Percentiles rank a stretch among this genome's conserved stretches.
Conservation (phyloP, 768 basidiomycete species). For the Bullera alba region DNA sequence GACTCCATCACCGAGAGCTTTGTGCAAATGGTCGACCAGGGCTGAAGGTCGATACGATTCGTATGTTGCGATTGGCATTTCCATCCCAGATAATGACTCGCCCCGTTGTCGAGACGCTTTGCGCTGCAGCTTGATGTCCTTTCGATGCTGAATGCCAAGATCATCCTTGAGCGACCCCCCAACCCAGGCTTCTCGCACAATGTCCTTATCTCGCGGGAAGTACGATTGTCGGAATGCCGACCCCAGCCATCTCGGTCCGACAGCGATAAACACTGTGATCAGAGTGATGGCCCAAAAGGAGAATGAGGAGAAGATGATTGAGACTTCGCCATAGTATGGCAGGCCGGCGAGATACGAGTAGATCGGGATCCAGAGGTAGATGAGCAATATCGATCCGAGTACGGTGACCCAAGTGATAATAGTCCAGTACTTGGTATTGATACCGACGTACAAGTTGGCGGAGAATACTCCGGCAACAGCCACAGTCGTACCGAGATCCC, state of each 20-base stretch:
- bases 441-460: conserved; percentile 81
- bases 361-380: conserved; percentile 79
- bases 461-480: conserved; percentile 78
- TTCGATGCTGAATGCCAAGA: conserved; percentile 25
- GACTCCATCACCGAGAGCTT: background rate
- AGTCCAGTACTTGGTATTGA: conserved; percentile 82
- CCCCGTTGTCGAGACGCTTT: background rate
- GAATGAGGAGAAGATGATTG: conserved; percentile 66
- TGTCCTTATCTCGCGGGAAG: conserved; percentile 74
- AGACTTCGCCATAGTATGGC: conserved; percentile 67
- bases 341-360: conserved; percentile 72
- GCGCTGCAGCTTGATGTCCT: background rate
- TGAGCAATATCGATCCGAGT: conserved; percentile 46
- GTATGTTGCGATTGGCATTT: too few species aligned
- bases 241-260: conserved; percentile 73
- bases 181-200: conserved; percentile 67
- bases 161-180: conserved; percentile 33
- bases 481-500: conserved; percentile 88
- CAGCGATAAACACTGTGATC: conserved; percentile 61
- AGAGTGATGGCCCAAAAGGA: conserved; percentile 78
- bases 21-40: conserved; percentile 12
- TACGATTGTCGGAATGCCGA: conserved; percentile 68
- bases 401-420: conserved; percentile 28
- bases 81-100: too few species aligned
- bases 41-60: background rate